A percentile compares a stretch with the other conserved stretches of the same genome.
Conservation (phyloP, 148 eudicot species). For the Euryodendron excelsum region DNA sequence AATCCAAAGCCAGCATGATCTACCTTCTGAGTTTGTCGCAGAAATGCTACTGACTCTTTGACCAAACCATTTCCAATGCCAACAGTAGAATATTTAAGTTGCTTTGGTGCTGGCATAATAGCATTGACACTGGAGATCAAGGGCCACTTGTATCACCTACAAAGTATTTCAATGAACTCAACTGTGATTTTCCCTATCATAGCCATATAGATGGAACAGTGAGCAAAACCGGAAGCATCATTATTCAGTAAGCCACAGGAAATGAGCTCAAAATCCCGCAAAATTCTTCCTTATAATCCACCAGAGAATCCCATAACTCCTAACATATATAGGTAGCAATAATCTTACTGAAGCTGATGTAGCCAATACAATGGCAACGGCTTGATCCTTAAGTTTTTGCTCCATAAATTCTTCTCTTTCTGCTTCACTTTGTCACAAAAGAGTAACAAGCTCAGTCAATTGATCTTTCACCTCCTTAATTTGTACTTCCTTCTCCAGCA, state of each 20-base stretch:
- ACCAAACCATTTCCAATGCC: conserved; percentile 16
- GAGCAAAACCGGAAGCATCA: not conserved
- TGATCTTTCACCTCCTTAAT: conserved; percentile 20
- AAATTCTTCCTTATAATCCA: not conserved
- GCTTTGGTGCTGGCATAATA: conserved; percentile 20
- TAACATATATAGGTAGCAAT: not conserved
- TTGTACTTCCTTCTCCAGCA: conserved; percentile 21
- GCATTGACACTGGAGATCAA: conserved; percentile 11
- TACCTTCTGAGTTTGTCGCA: conserved; percentile 9
- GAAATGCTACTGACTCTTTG: conserved; percentile 9
- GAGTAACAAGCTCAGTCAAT: conserved; percentile 11
- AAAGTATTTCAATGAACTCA: not conserved
- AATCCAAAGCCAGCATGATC: not conserved
- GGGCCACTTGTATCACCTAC: not conserved
- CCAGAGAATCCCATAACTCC: not conserved
- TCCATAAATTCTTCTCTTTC: conserved; percentile 18
- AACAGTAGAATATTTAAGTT: conserved; percentile 6
- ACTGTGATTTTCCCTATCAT: conserved; percentile 12
- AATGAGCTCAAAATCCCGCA: not conserved
- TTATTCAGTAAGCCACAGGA: not conserved
- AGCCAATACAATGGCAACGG: conserved; percentile 20
- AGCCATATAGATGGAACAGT: not conserved
- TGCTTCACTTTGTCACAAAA: conserved; percentile 18
- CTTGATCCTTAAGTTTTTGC: conserved; percentile 22
- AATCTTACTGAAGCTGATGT: conserved; percentile 17